phyloP scores from a whole-genome alignment of 805 yeast genomes.

The Candida michaelii region DNA sequence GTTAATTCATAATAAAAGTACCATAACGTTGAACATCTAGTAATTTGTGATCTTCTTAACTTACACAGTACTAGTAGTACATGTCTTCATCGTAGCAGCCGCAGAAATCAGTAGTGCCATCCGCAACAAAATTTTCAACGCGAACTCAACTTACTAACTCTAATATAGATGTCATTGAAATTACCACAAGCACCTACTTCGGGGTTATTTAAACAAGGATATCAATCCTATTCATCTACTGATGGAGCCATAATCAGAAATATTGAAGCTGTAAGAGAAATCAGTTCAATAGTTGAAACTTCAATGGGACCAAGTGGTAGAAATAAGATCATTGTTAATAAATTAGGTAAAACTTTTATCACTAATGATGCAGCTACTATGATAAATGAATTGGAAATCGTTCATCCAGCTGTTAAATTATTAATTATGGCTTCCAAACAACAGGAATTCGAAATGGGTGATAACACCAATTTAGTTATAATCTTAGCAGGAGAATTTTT shows the following conservation, averaged over 20 bases:
- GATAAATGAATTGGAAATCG: slow-evolving; percentile 87
- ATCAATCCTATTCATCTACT: slow-evolving; percentile 78
- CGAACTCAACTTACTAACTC: slow-evolving; percentile 1
- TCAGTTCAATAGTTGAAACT: slow-evolving; percentile 86
- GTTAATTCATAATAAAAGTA: no score
- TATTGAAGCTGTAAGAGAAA: slow-evolving; percentile 91
- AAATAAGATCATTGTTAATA: slow-evolving; percentile 91
- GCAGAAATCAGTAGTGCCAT: no score
- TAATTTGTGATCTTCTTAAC: no score
- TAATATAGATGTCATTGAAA: slow-evolving; percentile 69
- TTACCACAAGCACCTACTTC: slow-evolving; percentile 91
- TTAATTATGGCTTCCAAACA: slow-evolving; percentile 96
- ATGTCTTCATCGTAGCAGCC: no score
- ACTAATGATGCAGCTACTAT: slow-evolving; percentile 99
- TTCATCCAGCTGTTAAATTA: slow-evolving; percentile 96
- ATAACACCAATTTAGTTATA: slow-evolving; percentile 88
- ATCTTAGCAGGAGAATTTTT: slow-evolving; percentile 91
- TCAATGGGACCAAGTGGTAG: slow-evolving; percentile 98
- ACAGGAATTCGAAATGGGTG: slow-evolving; percentile 97
- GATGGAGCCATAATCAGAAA: slow-evolving; percentile 95
- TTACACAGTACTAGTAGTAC: no score
- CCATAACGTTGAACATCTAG: no score
- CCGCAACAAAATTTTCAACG: slow-evolving; percentile 9
- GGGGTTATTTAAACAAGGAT: slow-evolving; percentile 94
- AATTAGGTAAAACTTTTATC: slow-evolving; percentile 79